Evolutionary conservation across 2,329 filamentous ascomycete genomes (phyloP).

Genomic region (Aureobasidium sp.): DNA sequence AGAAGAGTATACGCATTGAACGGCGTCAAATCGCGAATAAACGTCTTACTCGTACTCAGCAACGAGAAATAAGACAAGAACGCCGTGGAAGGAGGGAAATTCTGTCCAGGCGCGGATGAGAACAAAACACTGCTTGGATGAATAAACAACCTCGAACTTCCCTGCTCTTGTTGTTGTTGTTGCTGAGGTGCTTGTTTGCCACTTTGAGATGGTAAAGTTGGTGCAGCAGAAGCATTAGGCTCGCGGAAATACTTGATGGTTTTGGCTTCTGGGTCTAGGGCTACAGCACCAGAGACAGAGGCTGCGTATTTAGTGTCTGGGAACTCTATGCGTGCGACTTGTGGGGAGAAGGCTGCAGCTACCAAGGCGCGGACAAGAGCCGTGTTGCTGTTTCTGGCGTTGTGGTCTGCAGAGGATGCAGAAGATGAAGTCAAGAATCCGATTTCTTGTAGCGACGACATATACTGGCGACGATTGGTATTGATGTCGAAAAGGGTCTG

Average conservation of each 20-base stretch:
- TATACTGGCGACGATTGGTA: conserved; percentile 78
- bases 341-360: conserved; percentile 56
- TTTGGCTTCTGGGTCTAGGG: conserved; percentile 83
- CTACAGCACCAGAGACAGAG: conserved; percentile 80
- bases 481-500: conserved; percentile 83
- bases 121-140: conserved; percentile 87
- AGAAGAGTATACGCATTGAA: conserved; percentile 86
- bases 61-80: conserved; percentile 90
- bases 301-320: conserved; percentile 93
- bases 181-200: conserved; percentile 33
- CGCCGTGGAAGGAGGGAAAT: conserved; percentile 64
- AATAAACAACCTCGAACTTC: conserved; percentile 66
- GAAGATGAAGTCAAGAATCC: conserved; percentile 56
- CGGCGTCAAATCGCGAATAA: conserved; percentile 83
- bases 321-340: conserved; percentile 85
- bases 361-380: conserved; percentile 42
- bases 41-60: conserved; percentile 87
- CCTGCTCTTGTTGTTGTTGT: conserved; percentile 9
- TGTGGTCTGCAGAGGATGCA: conserved; percentile 27
- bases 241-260: conserved; percentile 88
- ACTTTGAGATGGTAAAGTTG: conserved; percentile 27
- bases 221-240: conserved; percentile 6
- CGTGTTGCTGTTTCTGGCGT: conserved; percentile 43
- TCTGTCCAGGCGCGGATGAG: conserved; percentile 52
- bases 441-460: conserved; percentile 76